A percentile compares a stretch with the other conserved stretches of the same genome.
Evolutionary conservation across 2,329 filamentous ascomycete genomes (phyloP).

Genomic region (Fusarium nematophilum): DNA sequence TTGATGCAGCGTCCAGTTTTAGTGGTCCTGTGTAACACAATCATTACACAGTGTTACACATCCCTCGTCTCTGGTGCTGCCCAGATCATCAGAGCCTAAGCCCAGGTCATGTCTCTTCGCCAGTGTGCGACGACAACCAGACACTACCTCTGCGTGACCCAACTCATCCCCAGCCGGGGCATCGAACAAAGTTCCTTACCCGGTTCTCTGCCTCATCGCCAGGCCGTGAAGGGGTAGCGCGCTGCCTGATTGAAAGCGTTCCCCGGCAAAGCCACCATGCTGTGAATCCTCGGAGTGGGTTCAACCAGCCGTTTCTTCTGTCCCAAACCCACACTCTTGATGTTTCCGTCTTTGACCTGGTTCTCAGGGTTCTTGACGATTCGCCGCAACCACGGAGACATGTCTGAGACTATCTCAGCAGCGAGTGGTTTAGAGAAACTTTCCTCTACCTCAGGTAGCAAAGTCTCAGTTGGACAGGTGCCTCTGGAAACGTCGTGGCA

Average conservation of each 20-base stretch:
- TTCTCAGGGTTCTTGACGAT: conserved; percentile 4
- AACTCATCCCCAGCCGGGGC: conserved; percentile 11
- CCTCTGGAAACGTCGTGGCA: conserved; percentile 17
- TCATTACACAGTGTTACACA: conserved; percentile 38
- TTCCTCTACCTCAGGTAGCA: neutral
- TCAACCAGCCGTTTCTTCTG: conserved; percentile 17
- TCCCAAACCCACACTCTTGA: conserved; percentile 8
- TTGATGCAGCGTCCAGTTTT: conserved; percentile 27
- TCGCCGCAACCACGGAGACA: conserved; percentile 13
- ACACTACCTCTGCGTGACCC: conserved; percentile 31
- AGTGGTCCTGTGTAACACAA: conserved; percentile 39
- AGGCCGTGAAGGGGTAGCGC: conserved; percentile 24
- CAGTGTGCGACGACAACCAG: conserved; percentile 19
- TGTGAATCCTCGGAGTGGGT: conserved; percentile 18
- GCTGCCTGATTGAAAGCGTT: conserved; percentile 9
- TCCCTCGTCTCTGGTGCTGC: conserved; percentile 41
- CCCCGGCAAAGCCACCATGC: conserved; percentile 23
- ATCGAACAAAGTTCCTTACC: conserved; percentile 12
- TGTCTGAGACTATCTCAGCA: conserved; percentile 29
- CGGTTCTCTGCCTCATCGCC: conserved; percentile 41
- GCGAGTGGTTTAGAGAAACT: conserved; percentile 2
- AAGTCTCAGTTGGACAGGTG: conserved; percentile 15
- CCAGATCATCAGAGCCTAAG: conserved; percentile 25
- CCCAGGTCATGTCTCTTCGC: conserved; percentile 32
- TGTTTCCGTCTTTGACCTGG: neutral